Evolutionary conservation across 345 rosid genomes (phyloP), one percentile per base, ranked within the genome.

Genomic region (Eucalyptus curtisii): DNA sequence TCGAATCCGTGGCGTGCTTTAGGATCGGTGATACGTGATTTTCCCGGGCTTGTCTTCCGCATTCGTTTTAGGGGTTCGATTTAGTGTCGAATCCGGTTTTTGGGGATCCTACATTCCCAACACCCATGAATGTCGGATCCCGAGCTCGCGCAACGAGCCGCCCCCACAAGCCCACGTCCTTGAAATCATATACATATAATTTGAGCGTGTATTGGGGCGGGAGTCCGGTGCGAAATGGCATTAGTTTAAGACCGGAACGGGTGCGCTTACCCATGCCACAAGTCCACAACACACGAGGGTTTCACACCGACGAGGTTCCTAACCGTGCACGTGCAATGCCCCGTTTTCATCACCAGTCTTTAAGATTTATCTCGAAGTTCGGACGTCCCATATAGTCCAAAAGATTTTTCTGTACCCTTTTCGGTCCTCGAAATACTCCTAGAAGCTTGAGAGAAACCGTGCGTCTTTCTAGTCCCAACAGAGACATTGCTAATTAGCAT

Each of bases 91-190:
- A n/a, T n/a, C n/a, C n/a, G n/a, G n/a, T n/a, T n/a, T n/a, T n/a
- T n/a, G n/a, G n/a, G n/a, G n/a, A n/a, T n/a, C n/a, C n/a, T n/a
- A n/a, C n/a, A n/a, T n/a, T n/a, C n/a, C n/a, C n/a, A n/a, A n/a
- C n/a, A n/a, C n/a, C n/a, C 89, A 9, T 30, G 71, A 88, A 88
- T 88, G 89, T 88, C 89, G 89, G 89, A 88, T 88, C 89, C 68
- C 14, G 57, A 44, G 76, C 89, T 53, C 89, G 89, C 52, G 40
- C 82, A 20, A 37, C 82, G 82, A 76, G 27, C 82, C 14, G 14
- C 25, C 22, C 53, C 89, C 57, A 66, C 61, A 42, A 37, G 47
- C 64, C 44, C 13, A 19, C 61, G 16, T 27, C 53, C 85, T 71
- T 17, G 66, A 3, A 52, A 10, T 33, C 44, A 33, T 71, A 30